Percentiles rank a stretch among this genome's conserved stretches.
phyloP scores from a whole-genome alignment of 306 rosid species.

The Dicorynia guianensis region DNA sequence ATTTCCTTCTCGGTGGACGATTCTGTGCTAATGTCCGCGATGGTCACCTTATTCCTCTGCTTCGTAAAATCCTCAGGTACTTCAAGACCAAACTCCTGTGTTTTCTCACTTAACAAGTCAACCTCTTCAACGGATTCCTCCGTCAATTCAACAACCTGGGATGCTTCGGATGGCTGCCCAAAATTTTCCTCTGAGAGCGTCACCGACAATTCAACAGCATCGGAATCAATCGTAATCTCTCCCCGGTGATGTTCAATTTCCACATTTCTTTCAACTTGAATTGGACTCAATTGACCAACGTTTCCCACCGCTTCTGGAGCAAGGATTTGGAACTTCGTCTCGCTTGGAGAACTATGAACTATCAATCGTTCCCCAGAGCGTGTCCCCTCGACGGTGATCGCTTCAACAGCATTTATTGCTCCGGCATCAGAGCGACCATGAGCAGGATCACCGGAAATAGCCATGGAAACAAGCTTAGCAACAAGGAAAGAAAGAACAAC shows the following conservation, averaged over 20 bases:
- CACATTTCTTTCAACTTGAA: constrained; percentile 25
- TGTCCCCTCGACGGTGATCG: constrained; percentile 25
- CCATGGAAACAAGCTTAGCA: constrained; percentile 63
- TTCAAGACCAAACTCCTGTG: not conserved
- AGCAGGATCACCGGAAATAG: constrained; percentile 37
- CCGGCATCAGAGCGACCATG: constrained; percentile 20
- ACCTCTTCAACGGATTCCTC: not conserved
- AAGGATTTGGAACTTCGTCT: constrained; percentile 42
- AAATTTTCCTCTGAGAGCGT: constrained; percentile 11
- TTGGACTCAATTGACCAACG: constrained; percentile 33
- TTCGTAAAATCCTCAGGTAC: constrained; percentile 9
- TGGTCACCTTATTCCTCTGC: constrained; percentile 15
- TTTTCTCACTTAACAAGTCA: constrained; percentile 32
- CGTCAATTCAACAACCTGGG: not conserved
- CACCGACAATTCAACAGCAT: constrained; percentile 7
- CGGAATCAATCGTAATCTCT: constrained; percentile 14
- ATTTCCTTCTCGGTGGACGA: constrained; percentile 34
- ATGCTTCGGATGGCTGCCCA: no score
- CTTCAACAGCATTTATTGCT: constrained; percentile 14
- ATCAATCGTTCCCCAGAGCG: constrained; percentile 40
- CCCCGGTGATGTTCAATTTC: constrained; percentile 13
- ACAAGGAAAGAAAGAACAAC: constrained; percentile 62
- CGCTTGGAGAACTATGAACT: constrained; percentile 39
- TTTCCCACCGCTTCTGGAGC: constrained; percentile 15
- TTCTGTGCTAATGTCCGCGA: constrained; percentile 29